Percentiles rank a stretch among this genome's conserved stretches.
Evolutionary conservation across 768 basidiomycete species (phyloP).

Genomic region (Lactarius indigo): DNA sequence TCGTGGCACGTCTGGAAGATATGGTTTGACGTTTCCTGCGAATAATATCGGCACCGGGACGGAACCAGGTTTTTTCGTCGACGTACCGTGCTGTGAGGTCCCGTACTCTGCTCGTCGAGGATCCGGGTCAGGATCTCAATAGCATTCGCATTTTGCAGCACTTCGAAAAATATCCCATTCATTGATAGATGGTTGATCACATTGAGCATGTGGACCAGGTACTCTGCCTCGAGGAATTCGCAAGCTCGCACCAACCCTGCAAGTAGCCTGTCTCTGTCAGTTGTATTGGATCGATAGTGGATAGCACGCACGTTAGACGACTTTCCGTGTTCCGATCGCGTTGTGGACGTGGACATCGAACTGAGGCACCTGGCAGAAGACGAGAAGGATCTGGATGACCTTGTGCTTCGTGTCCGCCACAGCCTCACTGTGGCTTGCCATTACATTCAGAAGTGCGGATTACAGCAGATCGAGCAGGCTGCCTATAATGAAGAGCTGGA

Average conservation of each 20-base stretch:
- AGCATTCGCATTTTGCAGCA: conserved; percentile 92
- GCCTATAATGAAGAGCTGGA: conserved; percentile 95
- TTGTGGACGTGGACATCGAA: conserved; percentile 91
- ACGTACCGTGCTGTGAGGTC: conserved; percentile 77
- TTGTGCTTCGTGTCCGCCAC: conserved; percentile 78
- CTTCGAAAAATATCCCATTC: conserved; percentile 84
- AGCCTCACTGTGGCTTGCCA: conserved; percentile 62
- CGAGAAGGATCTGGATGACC: conserved; percentile 82
- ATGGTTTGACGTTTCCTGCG: conserved; percentile 93
- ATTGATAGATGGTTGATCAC: conserved; percentile 96
- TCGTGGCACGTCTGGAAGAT: conserved; percentile 98
- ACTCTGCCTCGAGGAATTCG: conserved; percentile 78
- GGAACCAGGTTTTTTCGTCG: not conserved
- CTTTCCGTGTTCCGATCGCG: conserved; percentile 85
- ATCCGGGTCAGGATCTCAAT: conserved; percentile 88
- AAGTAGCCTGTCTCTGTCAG: not conserved
- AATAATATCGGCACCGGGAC: not conserved
- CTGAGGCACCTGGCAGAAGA: conserved; percentile 96
- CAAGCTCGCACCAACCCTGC: conserved; percentile 87
- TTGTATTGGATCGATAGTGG: not conserved
- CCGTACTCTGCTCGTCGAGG: conserved; percentile 74
- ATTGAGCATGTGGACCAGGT: conserved; percentile 85
- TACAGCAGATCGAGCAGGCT: conserved; percentile 92
- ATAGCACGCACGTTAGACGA: conserved; percentile 71
- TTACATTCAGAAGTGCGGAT: conserved; percentile 83